Base-by-base conservation (phyloP, 805 yeast species). In the Monosporozyma unispora region DNA sequence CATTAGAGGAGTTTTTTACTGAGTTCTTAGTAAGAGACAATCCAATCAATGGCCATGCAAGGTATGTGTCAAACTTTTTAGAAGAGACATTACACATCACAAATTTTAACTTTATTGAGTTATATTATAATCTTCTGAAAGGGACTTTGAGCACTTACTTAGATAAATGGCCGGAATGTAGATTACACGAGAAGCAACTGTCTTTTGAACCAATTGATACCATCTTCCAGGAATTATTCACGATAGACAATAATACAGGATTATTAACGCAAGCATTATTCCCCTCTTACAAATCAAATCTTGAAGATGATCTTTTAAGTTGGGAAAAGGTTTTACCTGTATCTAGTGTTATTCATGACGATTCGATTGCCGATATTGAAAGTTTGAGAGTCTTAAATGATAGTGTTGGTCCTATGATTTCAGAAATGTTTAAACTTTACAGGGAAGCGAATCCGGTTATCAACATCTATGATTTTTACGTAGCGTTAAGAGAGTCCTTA, bases 371-470 rank as follows among this genome's bases (percentile, higher is more conserved):
- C 9, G 27, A 22, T 10, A 48, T 48, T 31, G 57, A 48, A 44
- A 46, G 52, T 21, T 44, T 61, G 52, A 52, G 52, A 21, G 55
- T 60, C 37, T 52, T 77, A 22, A 68, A 68, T 54, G 60, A 66
- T 43, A 43, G 63, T 1, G 56, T 76, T 44, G 78, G 75, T 19
- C 89, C 89, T 1, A 68, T 79, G 3, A 58, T 81, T 6, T 69
- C 78, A 28, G 78, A 76, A 45, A 62, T 89, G 48, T 89, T 79
- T 66, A 76, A 78, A 45, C 71, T 87, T 14, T 84, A 82, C 62
- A 77, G 93, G 51, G 96, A 89, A 57, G 90, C 96, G 0, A 84
- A 86, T 22, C 72, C 81, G 2, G 68, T 74, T 28, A 74, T 85
- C 52, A 85, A 85, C 59, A 73, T 83, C 48, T 81, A 72, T 65